Conservation (phyloP, 2,329 filamentous ascomycete species). For the Verticillium isaacii region DNA sequence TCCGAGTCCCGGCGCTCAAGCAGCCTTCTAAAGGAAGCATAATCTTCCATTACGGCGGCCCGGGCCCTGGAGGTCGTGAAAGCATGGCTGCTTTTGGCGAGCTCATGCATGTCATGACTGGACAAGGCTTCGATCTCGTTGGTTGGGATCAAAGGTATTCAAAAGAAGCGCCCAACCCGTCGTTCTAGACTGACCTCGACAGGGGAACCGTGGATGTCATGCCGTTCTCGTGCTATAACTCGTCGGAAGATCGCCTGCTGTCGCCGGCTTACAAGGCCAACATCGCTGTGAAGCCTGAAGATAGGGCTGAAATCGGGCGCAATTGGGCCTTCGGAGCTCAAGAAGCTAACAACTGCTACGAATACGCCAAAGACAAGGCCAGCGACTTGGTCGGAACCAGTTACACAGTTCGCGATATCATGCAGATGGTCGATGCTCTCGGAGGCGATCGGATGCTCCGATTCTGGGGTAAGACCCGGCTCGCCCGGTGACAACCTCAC, state of each 20-base stretch:
- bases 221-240: conserved; percentile 18
- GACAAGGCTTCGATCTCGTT: conserved; percentile 19
- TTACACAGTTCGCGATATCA: conserved; percentile 38
- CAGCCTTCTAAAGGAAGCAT: conserved; percentile 21
- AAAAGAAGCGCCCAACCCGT: not conserved
- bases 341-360: conserved; percentile 15
- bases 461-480: conserved; percentile 27
- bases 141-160: conserved; percentile 20
- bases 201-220: conserved; percentile 22
- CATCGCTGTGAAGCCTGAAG: conserved; percentile 5
- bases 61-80: conserved; percentile 10
- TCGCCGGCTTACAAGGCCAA: rapidly evolving
- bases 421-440: conserved; percentile 32
- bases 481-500: not conserved
- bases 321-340: conserved; percentile 18
- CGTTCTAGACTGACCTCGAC: not conserved
- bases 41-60: conserved; percentile 23
- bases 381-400: conserved; percentile 24
- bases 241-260: not conserved
- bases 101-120: conserved; percentile 7
- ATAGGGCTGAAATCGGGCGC: conserved; percentile 11
- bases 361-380: conserved; percentile 15
- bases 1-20: conserved; percentile 7
- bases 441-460: conserved; percentile 31
- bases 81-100: conserved; percentile 1